Base-by-base conservation (phyloP, 495 filamentous ascomycete species). In the Xylaria curta region DNA sequence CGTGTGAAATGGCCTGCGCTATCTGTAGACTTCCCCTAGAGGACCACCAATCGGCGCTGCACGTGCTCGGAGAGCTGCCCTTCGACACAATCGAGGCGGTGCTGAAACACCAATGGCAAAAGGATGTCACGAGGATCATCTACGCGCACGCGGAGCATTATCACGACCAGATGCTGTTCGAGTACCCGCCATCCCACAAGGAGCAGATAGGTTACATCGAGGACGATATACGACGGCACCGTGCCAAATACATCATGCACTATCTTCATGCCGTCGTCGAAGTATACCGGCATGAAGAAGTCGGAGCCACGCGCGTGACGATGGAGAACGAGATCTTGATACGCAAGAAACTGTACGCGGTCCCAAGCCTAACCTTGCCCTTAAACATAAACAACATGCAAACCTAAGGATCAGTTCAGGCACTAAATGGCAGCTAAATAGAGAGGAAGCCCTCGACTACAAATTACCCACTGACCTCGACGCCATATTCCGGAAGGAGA, bases 71-170 rank as follows among this genome's bases (percentile, higher is more conserved):
- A 2, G 76, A 64, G 15, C 68, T 77, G 2, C 77, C 77, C 19
- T 56, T 78, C 17, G 74, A 76, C 40, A 77, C 72, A 15, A 72
- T 78, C 6, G 56, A 74, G 60, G 69, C 73, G 12, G 69, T 78
- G 33, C 71, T 78, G 40, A 61, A 66, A 13, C 77, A 78, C 53
- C 77, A 78, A 44, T 78, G 77, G 77, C 72, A 74, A 36, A 78
- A 78, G 51, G 77, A 78, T 26, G 70, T 74, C 61, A 54, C 68
- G 28, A 69, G 73, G 21, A 69, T 78, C 19, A 72, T 70, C 28
- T 78, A 75, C 59, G 75, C 77, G 0, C 77, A 78, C 51, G 72
- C 77, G 4, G 72, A 77, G 63, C 73, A 78, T 58, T 78, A 65
- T 38, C 69, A 71, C 31, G 69, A 71, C 53, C 61, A 66, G 53